Evolutionary conservation across 768 basidiomycete species (phyloP).

Genomic region (Scleroderma bovista): DNA sequence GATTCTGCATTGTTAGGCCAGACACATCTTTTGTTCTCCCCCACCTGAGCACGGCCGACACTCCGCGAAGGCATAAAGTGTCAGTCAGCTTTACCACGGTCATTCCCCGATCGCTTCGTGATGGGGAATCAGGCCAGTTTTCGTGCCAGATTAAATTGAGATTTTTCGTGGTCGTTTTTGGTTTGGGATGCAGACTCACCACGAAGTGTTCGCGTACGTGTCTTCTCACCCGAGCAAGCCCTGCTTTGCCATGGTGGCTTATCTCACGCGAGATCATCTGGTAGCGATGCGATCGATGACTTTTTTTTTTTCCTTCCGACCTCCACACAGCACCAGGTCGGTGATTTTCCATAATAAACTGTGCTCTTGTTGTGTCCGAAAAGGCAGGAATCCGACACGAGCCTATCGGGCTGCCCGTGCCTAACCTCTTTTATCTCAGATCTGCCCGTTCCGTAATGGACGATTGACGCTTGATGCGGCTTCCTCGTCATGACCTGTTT

Average conservation of each 20-base stretch:
- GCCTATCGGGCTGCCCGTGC: slow-evolving; percentile 5
- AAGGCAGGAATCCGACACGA: slow-evolving; percentile 16
- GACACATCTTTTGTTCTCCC: slow-evolving; percentile 6
- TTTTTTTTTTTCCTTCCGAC: neutral
- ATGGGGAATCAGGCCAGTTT: neutral
- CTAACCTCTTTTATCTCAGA: neutral
- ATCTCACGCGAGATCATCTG: neutral
- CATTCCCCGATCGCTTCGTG: slow-evolving; percentile 5
- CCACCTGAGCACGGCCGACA: slow-evolving; percentile 3
- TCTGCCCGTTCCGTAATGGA: slow-evolving; percentile 2
- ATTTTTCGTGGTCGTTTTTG: slow-evolving; percentile 2
- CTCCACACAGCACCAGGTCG: neutral
- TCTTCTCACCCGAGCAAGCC: neutral
- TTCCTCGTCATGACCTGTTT: neutral
- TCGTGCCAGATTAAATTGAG: neutral
- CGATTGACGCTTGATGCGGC: neutral
- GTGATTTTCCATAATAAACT: slow-evolving; percentile 6
- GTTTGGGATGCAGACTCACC: neutral
- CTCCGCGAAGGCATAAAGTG: slow-evolving; percentile 26
- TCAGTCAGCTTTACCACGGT: slow-evolving; percentile 12
- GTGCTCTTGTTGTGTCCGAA: slow-evolving; percentile 24
- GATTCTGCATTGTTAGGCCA: slow-evolving; percentile 2
- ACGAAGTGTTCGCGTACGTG: neutral
- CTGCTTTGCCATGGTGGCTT: neutral
- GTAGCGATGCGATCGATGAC: neutral